phyloP scores from a whole-genome alignment of 192 early-diverging fungal genomes.

The Rhizophagus sp. region DNA sequence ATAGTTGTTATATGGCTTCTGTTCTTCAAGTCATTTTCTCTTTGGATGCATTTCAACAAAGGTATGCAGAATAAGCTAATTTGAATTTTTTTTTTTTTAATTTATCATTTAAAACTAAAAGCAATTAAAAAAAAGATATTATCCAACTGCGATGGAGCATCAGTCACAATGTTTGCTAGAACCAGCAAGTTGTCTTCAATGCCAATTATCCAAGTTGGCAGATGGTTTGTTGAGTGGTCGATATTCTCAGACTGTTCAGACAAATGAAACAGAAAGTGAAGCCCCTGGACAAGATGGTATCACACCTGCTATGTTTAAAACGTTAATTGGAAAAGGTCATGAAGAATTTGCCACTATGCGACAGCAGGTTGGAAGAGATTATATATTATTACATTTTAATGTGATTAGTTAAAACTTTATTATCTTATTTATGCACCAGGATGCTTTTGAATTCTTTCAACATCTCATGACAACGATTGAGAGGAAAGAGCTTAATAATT shows the following conservation, averaged over 20 bases:
- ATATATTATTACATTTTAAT: neutral
- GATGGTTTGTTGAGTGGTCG: constrained; percentile 88
- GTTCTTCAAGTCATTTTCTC: constrained; percentile 88
- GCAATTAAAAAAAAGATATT: constrained; percentile 27
- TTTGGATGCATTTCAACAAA: constrained; percentile 72
- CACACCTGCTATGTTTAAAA: constrained; percentile 89
- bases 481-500: constrained; percentile 71
- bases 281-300: constrained; percentile 75
- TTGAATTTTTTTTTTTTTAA: neutral
- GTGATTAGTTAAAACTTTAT: neutral
- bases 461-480: constrained; percentile 73
- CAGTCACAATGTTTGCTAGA: constrained; percentile 47
- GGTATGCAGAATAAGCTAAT: constrained; percentile 44
- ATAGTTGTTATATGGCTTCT: constrained; percentile 96
- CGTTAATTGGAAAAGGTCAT: constrained; percentile 83
- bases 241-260: constrained; percentile 64
- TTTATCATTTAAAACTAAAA: neutral
- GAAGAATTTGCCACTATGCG: constrained; percentile 97
- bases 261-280: constrained; percentile 43
- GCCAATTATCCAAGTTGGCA: constrained; percentile 91
- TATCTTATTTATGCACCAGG: constrained; percentile 42
- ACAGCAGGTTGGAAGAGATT: constrained; percentile 67
- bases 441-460: constrained; percentile 93
- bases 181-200: constrained; percentile 80
- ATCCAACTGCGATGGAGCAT: constrained; percentile 48